Evolutionary conservation across 768 basidiomycete genomes (phyloP), one percentile per base, ranked within the genome.

Genomic region (Paxillus involutus): DNA sequence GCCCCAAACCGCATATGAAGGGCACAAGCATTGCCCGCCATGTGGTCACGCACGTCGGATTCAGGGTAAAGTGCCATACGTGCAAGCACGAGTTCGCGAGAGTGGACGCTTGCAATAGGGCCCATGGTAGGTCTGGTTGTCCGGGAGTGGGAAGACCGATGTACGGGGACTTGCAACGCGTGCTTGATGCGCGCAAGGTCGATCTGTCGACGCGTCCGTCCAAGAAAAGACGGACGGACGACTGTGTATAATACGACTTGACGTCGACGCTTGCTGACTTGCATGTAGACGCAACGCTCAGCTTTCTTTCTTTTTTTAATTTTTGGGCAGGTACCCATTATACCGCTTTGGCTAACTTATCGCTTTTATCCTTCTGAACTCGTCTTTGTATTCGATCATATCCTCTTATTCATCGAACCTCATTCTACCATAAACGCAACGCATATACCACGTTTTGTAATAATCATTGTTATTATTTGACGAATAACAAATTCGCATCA

Each of bases 41-140:
- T 33, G 67, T 69, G 49, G 63, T 69, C 49, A 69, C 68, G 40
- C 68, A 69, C 17, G 57, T 69, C 17, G 68, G 70, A 1, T 71
- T 61, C 17, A 50, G 70, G 26, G 61, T 71, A 35, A 67, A 67
- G 43, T 69, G 68, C 24, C 50, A 59, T 47, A 59, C 63, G 16
- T 69, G 68, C 59, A 63, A 59, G 56, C 65, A 60, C 53, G 68
- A 68, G 55, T 71, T 70, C 55, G 70, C 68, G 37, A 59, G 68
- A 29, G 68, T 63, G 58, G 70, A 69, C 42, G 68, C 68, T 17
- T 69, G 70, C 21, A 69, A 71, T 55, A 70, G 68, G 51, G 70
- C 69, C 12, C 68, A 69, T 29, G 65, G 61, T 50, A 66, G 68
- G 40, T 69, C 68, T 39, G 61, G 66, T 32, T 69, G 68, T 53